Evolutionary conservation across 2,329 filamentous ascomycete species (phyloP).

Genomic region (Coleophoma cylindrospora): DNA sequence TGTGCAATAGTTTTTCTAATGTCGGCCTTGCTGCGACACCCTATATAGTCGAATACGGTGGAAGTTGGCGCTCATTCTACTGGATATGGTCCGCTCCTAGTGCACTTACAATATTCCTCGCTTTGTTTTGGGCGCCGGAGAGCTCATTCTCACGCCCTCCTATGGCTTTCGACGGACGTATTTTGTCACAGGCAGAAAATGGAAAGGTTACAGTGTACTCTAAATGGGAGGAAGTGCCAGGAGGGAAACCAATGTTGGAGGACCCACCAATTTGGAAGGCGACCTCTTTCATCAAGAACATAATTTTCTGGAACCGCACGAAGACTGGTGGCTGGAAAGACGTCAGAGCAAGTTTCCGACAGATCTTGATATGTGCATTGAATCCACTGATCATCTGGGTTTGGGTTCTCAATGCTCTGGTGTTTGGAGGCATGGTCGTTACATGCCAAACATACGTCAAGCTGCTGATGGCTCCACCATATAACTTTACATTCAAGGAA

Average conservation of each 20-base stretch:
- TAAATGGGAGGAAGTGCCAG: constrained; percentile 23
- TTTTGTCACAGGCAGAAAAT: constrained; percentile 30
- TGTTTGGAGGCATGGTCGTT: constrained; percentile 10
- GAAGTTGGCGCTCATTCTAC: constrained; percentile 30
- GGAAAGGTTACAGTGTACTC: constrained; percentile 33
- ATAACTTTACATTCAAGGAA: constrained; percentile 4
- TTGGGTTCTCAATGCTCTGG: constrained; percentile 6
- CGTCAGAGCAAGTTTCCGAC: constrained; percentile 3
- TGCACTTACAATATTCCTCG: constrained; percentile 20
- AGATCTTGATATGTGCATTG: constrained; percentile 40
- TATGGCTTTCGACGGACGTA: constrained; percentile 34
- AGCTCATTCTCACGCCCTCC: constrained; percentile 35
- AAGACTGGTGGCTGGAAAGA: constrained; percentile 4
- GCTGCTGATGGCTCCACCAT: constrained; percentile 5
- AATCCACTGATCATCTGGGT: constrained; percentile 50
- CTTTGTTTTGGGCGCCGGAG: constrained; percentile 29
- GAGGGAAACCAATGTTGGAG: constrained; percentile 7
- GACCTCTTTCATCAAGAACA: not conserved
- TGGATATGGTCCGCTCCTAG: constrained; percentile 23
- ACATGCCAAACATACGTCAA: constrained; percentile 4
- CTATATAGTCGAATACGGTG: constrained; percentile 18
- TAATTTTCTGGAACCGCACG: not conserved
- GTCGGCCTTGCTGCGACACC: constrained; percentile 22
- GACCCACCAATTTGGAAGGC: not conserved
- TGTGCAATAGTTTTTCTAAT: constrained; percentile 21